Conservation (phyloP, 73 alveolate genomes). For the Diophrys appendiculata region DNA sequence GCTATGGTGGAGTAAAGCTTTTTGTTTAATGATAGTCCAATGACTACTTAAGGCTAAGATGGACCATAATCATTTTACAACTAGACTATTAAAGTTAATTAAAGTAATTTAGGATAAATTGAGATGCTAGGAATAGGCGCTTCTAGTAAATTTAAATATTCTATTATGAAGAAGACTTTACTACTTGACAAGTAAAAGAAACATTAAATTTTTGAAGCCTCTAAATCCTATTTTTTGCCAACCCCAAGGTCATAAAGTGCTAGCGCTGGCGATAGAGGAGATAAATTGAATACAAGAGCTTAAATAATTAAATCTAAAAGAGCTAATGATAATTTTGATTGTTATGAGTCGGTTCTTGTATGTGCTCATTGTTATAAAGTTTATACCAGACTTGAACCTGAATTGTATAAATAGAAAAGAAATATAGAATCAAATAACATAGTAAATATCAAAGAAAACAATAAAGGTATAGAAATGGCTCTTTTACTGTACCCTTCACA, state of each 20-base stretch:
- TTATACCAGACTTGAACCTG: background rate
- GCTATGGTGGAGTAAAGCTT: no score
- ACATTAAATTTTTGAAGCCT: background rate
- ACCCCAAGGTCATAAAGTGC: no score
- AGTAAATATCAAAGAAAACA: background rate
- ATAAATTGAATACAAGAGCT: no score
- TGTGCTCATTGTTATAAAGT: background rate
- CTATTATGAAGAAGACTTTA: background rate
- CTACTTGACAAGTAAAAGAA: background rate
- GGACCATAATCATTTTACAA: no score
- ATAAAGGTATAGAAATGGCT: background rate
- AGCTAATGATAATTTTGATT: background rate
- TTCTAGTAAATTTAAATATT: background rate
- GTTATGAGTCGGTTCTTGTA: background rate
- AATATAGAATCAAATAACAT: background rate
- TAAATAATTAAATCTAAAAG: no score
- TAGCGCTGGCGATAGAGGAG: no score
- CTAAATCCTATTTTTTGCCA: no score
- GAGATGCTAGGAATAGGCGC: background rate
- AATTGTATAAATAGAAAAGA: background rate
- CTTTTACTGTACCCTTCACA: background rate
- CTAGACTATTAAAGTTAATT: no score
- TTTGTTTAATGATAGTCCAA: no score
- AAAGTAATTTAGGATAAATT: no score
- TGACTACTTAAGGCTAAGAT: no score